Evolutionary conservation across 495 filamentous ascomycete genomes (phyloP).

Genomic region (Xylaria flabelliformis): DNA sequence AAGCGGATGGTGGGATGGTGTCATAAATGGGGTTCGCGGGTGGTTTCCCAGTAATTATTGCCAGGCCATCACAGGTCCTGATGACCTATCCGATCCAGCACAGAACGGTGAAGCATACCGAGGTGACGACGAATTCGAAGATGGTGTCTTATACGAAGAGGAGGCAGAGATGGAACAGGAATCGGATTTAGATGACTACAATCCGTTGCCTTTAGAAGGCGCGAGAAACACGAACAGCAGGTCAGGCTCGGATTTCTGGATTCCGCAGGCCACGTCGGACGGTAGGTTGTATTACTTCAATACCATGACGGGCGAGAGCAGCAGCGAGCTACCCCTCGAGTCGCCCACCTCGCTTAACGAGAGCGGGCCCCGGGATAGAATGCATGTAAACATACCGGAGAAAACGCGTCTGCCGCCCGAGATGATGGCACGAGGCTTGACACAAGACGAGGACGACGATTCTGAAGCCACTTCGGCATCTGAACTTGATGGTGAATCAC

Average conservation of each 20-base stretch:
- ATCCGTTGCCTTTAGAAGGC: constrained; percentile 72
- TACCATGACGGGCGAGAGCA: constrained; percentile 89
- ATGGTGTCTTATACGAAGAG: constrained; percentile 51
- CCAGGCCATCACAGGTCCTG: constrained; percentile 75
- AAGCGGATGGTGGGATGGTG: constrained; percentile 99
- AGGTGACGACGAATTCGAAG: constrained; percentile 72
- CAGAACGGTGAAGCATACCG: constrained; percentile 72
- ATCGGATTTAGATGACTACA: constrained; percentile 65
- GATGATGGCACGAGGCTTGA: constrained; percentile 84
- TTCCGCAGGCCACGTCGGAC: constrained; percentile 94
- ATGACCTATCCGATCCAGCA: constrained; percentile 64
- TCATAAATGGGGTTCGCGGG: constrained; percentile 89
- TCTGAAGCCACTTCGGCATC: constrained; percentile 80
- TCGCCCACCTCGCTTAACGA: constrained; percentile 83
- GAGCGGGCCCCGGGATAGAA: constrained; percentile 83
- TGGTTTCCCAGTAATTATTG: constrained; percentile 99
- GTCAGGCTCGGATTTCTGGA: constrained; percentile 96
- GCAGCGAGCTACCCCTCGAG: constrained; percentile 91
- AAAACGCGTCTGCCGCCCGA: constrained; percentile 92
- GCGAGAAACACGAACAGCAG: constrained; percentile 65
- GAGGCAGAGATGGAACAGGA: constrained; percentile 65
- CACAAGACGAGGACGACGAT: constrained; percentile 83
- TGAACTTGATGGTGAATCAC: constrained; percentile 72
- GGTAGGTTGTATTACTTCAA: constrained; percentile 98
- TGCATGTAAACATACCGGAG: constrained; percentile 85